phyloP scores from a whole-genome alignment of 2,329 filamentous ascomycete species.

The Aspergillus intermedius region DNA sequence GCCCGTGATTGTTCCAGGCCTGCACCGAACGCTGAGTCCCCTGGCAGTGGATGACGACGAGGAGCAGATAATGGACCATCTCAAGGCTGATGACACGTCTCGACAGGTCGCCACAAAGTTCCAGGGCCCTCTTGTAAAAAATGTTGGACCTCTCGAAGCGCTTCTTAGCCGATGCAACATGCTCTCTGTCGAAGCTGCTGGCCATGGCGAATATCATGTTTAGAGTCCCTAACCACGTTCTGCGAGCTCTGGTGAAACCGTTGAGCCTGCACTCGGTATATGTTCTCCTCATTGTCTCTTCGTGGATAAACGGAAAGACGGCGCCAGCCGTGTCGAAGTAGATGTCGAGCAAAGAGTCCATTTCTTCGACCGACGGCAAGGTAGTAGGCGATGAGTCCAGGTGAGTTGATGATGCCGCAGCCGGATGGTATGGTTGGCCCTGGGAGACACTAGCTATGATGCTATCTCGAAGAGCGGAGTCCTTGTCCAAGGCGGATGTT shows the following conservation, averaged over 20 bases:
- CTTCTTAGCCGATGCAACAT: background rate
- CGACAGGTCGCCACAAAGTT: background rate
- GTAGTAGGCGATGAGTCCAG: conserved; percentile 1
- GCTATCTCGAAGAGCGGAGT: background rate
- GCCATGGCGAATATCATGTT: conserved; percentile 1
- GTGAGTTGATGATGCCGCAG: conserved; percentile 1
- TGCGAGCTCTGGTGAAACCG: background rate
- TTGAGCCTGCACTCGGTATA: conserved; percentile 1
- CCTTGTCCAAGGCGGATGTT: background rate
- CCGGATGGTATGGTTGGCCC: background rate
- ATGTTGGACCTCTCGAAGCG: background rate
- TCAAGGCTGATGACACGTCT: conserved; percentile 3
- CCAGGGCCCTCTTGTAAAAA: background rate
- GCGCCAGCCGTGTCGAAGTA: conserved; percentile 2
- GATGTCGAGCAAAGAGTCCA: conserved; percentile 3
- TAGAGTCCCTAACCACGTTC: background rate
- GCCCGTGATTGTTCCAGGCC: background rate
- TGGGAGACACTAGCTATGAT: background rate
- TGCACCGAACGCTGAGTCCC: background rate
- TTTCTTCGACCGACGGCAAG: conserved; percentile 4
- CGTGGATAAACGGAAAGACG: conserved; percentile 3
- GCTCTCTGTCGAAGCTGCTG: background rate
- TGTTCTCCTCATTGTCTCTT: conserved; percentile 2
- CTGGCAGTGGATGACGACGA: conserved; percentile 4
- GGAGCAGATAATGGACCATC: conserved; percentile 4